Evolutionary conservation across 768 basidiomycete genomes (phyloP).

Genomic region (Leccinum subtestaceum): DNA sequence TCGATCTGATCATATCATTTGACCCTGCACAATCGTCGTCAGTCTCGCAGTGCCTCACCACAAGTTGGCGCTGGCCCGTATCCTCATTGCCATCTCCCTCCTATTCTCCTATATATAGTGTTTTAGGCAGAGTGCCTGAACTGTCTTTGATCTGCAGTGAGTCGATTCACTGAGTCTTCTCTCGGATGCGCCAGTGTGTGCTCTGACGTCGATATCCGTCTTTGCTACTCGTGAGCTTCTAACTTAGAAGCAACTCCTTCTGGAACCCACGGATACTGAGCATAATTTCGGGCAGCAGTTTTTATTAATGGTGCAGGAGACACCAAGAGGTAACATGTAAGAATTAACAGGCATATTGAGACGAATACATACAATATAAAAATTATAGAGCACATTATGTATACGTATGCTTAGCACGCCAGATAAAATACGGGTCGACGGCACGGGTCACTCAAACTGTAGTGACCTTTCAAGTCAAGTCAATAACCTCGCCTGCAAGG

Average conservation of each 20-base stretch:
- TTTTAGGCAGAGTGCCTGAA: constrained; percentile 1
- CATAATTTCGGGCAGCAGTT: not conserved
- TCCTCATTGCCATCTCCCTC: constrained; percentile 3
- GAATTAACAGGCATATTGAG: not conserved
- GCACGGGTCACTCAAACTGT: not conserved
- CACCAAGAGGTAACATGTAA: not conserved
- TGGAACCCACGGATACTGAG: not conserved
- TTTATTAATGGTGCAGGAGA: not conserved
- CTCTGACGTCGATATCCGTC: constrained; percentile 2
- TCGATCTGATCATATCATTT: constrained; percentile 16
- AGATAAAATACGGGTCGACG: not conserved
- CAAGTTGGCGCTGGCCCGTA: not conserved
- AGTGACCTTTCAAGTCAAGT: constrained; percentile 27
- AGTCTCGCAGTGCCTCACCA: constrained; percentile 5
- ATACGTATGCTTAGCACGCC: not conserved
- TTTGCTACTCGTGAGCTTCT: not conserved
- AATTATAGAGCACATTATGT: not conserved
- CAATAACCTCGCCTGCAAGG: constrained; percentile 27
- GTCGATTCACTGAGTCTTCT: not conserved
- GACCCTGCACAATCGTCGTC: constrained; percentile 20
- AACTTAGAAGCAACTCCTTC: not conserved
- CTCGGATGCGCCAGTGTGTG: not conserved
- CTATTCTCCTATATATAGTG: not conserved
- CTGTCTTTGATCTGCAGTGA: not conserved
- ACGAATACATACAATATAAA: not conserved